Evolutionary conservation across 1,284 basidiomycete species (phyloP), one percentile per base, ranked within the genome.

Genomic region (Coniferiporia weirii): DNA sequence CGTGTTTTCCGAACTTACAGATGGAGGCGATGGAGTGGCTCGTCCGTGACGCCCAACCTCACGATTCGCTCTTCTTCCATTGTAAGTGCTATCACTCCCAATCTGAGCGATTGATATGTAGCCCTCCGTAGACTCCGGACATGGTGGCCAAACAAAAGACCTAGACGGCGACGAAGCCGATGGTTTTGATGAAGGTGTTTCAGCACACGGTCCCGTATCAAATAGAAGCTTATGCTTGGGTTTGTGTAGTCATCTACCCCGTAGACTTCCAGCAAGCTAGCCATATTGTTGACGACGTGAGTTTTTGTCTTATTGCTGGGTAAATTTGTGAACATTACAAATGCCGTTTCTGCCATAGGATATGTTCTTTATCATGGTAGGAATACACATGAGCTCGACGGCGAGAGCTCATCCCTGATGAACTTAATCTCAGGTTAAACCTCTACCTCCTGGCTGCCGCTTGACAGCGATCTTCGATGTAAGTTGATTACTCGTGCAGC

Each of bases 41-140:
- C n/a, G 91, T 95, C 12, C 73, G 72, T 8, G 87, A 79, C 64
- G 93, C 93, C 13, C 73, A 76, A 50, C 85, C 91, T 2, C 87
- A 95, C 65, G 94, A 96, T 67, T 87, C 93, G 0, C 75, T 96
- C 43, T 95, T 96, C 79, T 93, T 96, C 80, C 93, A 95, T 68
- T 96, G 91, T 91, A 65, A 59, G 85, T 69, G 27, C 5, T 27
- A 27, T 5, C 27, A 27, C 27, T 27, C 3, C 27, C 5, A 27
- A 27, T 27, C 27, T 27, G 27, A 35, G 20, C 13, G 5, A 20
- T 32, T 56, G 0, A 9, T 47, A 32, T 47, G 19, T 22, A n/a
- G 19, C 13, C 17, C n/a, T 51, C 56, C 63, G 63, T 63, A 74
- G 68, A 73, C 61, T 77, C 80, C 8, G 83, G 82, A 12, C 83